Evolutionary conservation across 371 early-diverging fungal genomes (phyloP).

Genomic region (Mortierella sp.): DNA sequence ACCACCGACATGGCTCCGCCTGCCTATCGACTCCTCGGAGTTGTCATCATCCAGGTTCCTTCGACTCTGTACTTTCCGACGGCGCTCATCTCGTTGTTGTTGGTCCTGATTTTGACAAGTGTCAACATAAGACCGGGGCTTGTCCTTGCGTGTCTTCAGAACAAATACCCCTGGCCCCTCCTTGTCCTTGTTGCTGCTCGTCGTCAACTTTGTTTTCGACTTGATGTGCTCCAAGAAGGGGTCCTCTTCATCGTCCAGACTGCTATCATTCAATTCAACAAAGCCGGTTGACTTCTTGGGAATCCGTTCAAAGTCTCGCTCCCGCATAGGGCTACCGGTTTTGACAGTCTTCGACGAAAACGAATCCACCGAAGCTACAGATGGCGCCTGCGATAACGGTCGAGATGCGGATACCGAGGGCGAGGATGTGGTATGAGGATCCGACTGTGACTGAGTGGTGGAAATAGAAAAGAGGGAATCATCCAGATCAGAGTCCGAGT

Average conservation of each 20-base stretch:
- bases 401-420: neutral
- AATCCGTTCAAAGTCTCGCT: neutral
- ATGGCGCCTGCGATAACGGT: neutral
- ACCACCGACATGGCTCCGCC: neutral
- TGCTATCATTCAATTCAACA: neutral
- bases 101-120: neutral
- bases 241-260: neutral
- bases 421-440: neutral
- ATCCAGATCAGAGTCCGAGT: conserved; percentile 32
- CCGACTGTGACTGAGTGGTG: neutral
- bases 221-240: neutral
- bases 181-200: neutral
- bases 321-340: neutral
- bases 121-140: neutral
- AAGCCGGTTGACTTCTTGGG: neutral
- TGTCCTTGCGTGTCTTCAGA: neutral
- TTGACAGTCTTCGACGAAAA: neutral
- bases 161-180: neutral
- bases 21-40: neutral
- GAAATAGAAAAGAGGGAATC: conserved; percentile 13
- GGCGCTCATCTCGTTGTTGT: neutral
- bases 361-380: neutral
- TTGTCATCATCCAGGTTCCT: neutral
- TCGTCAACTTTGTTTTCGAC: neutral
- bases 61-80: neutral